Conservation (phyloP, 2,329 filamentous ascomycete genomes). For the Hypoxylon sp. region DNA sequence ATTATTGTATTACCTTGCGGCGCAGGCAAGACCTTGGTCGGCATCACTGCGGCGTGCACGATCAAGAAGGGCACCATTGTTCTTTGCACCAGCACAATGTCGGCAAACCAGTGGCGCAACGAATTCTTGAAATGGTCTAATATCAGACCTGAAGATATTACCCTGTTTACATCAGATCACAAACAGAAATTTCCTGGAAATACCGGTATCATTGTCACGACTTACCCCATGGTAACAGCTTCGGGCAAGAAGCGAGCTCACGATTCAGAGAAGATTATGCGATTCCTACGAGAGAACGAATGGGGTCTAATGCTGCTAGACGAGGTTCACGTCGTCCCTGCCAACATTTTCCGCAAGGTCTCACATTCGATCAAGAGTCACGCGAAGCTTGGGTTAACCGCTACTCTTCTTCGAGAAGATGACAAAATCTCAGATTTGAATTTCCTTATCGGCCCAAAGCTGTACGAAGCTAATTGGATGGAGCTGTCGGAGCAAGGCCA, state of each 20-base stretch:
- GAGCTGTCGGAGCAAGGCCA: conserved; percentile 96
- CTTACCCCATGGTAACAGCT: conserved; percentile 99
- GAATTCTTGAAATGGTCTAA: conserved; percentile 99
- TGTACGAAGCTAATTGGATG: conserved; percentile 99
- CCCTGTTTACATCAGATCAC: conserved; percentile 93
- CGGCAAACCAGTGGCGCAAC: conserved; percentile 94
- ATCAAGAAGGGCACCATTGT: conserved; percentile 98
- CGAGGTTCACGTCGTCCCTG: conserved; percentile 97
- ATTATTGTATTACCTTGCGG: conserved; percentile 98
- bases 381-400: conserved; percentile 93
- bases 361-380: conserved; percentile 95
- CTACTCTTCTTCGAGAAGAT: conserved; percentile 93
- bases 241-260: conserved; percentile 84
- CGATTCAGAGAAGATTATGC: conserved; percentile 97
- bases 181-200: conserved; percentile 88
- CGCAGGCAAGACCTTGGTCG: conserved; percentile 95
- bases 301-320: conserved; percentile 98
- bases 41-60: conserved; percentile 97
- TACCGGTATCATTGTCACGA: conserved; percentile 96
- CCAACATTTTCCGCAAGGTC: conserved; percentile 95
- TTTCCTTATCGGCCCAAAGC: conserved; percentile 95
- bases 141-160: conserved; percentile 91
- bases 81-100: conserved; percentile 97
- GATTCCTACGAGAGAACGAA: conserved; percentile 88
- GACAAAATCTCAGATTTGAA: conserved; percentile 99